Base-by-base conservation (phyloP, 345 rosid species). In the Mercurialis annua region DNA sequence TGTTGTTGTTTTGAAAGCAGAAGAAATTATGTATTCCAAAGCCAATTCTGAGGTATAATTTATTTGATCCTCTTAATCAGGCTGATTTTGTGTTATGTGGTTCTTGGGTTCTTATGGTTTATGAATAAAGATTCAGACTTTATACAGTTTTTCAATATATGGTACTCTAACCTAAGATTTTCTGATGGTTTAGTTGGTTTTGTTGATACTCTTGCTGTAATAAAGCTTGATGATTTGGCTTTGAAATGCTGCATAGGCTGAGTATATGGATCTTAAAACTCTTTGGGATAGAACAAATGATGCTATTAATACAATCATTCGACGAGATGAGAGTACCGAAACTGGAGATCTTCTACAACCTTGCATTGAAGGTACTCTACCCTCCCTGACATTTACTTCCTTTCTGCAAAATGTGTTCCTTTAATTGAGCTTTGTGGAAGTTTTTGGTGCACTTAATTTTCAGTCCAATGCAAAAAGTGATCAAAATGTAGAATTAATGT, bases 11-110 rank as follows among this genome's bases (percentile, higher is more conserved):
- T 73, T 85, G 70, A 88, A 75, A 80, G 80, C 86, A 16, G 93
- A 87, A 66, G 90, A 87, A 71, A 87, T 85, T 61, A 75, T 85
- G 84, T 87, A 87, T 71, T 87, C 88, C 57, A 87, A 83, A 70
- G 90, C 90, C 76, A 87, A 84, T 76, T 88, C 93, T 24, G 88
- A 84, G 88, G 88, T 87, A 60, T 54, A 29, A 40, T 49, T 6
- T 34, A 16, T 23, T 2, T 30, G 18, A 9, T n/a, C 18, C 7
- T 50, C 4, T 46, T 6, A 27, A 1, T n/a, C 17, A 59, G 65
- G 57, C 21, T 59, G 33, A 53, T 29, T n/a, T 43, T 50, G 27
- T 6, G 46, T 34, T 34, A 29, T 31, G 2, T 53, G 50, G 23
- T 53, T 5, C 31, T n/a, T 66, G 69, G 51, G 51, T 17, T 23